Percentiles rank a stretch among this genome's conserved stretches.
Evolutionary conservation across 805 yeast species (phyloP).

Genomic region (Torulaspora delbrueckii): DNA sequence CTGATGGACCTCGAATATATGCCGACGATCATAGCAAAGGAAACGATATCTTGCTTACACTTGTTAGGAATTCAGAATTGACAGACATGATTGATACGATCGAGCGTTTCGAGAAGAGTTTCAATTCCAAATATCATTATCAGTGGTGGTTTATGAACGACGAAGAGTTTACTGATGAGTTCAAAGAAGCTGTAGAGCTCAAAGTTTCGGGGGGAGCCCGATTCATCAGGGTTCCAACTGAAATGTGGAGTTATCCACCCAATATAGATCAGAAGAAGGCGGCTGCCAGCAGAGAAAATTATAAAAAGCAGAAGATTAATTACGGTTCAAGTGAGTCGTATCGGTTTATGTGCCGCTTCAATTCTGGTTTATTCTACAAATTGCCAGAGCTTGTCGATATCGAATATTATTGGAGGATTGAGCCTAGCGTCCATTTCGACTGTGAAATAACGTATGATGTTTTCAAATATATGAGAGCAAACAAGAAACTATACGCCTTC

Average conservation of each 20-base stretch:
- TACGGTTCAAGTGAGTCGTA: slow-evolving; percentile 81
- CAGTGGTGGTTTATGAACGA: slow-evolving; percentile 91
- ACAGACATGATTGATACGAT: slow-evolving; percentile 70
- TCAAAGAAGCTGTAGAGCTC: slow-evolving; percentile 47
- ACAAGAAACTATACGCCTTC: slow-evolving; percentile 76
- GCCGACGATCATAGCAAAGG: slow-evolving; percentile 5
- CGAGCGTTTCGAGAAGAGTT: slow-evolving; percentile 73
- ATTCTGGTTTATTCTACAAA: slow-evolving; percentile 74
- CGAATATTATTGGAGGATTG: slow-evolving; percentile 96
- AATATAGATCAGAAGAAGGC: slow-evolving; percentile 32
- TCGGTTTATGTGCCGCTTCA: slow-evolving; percentile 91
- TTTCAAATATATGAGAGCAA: slow-evolving; percentile 67
- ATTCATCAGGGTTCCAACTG: slow-evolving; percentile 60
- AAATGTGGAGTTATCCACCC: slow-evolving; percentile 67
- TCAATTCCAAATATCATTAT: slow-evolving; percentile 88
- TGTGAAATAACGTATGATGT: slow-evolving; percentile 94
- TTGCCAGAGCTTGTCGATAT: slow-evolving; percentile 65
- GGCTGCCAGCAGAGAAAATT: slow-evolving; percentile 68
- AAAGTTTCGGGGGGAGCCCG: slow-evolving; percentile 57
- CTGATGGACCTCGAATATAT: background rate
- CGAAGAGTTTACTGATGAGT: slow-evolving; percentile 67
- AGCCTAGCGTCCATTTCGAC: slow-evolving; percentile 82
- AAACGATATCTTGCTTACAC: slow-evolving; percentile 77
- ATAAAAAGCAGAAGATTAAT: slow-evolving; percentile 66
- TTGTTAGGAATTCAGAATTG: slow-evolving; percentile 76